These are phyloP conservation scores for Ganoderma lingzhi DNA, from an alignment of 1,284 basidiomycete genomes.

Conservation along the genomic window DNA sequence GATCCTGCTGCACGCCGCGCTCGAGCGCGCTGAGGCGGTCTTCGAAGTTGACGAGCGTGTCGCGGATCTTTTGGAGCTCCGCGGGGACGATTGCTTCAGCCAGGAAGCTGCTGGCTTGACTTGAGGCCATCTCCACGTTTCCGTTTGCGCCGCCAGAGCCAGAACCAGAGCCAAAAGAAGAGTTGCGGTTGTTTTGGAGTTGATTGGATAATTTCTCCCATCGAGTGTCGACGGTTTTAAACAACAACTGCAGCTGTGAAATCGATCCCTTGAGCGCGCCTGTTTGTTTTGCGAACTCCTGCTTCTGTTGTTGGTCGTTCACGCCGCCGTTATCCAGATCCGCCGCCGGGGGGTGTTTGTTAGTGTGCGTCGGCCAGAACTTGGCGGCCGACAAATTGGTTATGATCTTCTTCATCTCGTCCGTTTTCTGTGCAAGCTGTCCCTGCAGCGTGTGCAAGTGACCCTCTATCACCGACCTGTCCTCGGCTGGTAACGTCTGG, in stretches of 20 bases:
- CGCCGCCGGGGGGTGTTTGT: constrained; percentile 12
- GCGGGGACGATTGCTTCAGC: constrained; percentile 29
- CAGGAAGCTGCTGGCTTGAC: constrained; percentile 26
- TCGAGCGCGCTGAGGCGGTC: constrained; percentile 24
- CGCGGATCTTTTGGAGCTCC: constrained; percentile 30
- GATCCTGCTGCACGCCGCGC: constrained; percentile 15
- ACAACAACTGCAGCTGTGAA: constrained; percentile 22
- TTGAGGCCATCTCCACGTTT: constrained; percentile 6
- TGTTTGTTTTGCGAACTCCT: constrained; percentile 19
- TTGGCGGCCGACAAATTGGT: constrained; percentile 23
- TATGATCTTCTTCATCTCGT: constrained; percentile 25
- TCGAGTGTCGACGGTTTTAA: constrained; percentile 22
- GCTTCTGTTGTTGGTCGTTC: constrained; percentile 10
- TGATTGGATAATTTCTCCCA: constrained; percentile 27
- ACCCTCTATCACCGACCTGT: constrained; percentile 28
- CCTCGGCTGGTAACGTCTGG: constrained; percentile 21
- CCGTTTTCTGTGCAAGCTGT: constrained; percentile 24
- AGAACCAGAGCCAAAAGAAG: constrained; percentile 2
- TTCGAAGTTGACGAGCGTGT: constrained; percentile 25
- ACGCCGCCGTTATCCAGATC: constrained; percentile 7
- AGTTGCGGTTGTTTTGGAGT: constrained; percentile 20
- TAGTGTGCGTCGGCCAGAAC: constrained; percentile 27
- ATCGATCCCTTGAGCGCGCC: constrained; percentile 23
- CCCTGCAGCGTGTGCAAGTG: constrained; percentile 28
- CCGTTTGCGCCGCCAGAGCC: background rate